These are phyloP conservation scores for Yamadazyma buinensis DNA, from an alignment of 1,139 yeast species.

Conservation along the genomic window DNA sequence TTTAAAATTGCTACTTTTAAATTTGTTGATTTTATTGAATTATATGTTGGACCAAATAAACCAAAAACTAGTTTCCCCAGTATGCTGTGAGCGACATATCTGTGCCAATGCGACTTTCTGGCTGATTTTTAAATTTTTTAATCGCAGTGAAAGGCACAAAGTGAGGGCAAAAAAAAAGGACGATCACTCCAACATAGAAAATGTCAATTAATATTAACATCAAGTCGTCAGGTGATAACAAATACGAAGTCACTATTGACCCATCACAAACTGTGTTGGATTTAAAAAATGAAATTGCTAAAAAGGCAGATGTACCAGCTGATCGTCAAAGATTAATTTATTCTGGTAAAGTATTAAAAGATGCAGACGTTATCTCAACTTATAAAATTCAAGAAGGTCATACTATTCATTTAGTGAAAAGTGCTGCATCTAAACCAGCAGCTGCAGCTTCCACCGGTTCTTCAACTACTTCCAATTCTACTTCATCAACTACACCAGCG, in stretches of 20 bases:
- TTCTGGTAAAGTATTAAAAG: slow-evolving; percentile 91
- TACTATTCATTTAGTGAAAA: slow-evolving; percentile 83
- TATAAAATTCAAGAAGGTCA: slow-evolving; percentile 86
- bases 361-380: slow-evolving; percentile 64
- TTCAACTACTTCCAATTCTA: slow-evolving; percentile 13
- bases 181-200: slow-evolving; percentile 2
- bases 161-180: too few species aligned
- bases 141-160: too few species aligned
- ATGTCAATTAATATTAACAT: slow-evolving; percentile 12
- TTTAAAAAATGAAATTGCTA: slow-evolving; percentile 63
- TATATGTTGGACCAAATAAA: too few species aligned
- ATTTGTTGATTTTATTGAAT: too few species aligned
- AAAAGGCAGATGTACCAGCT: slow-evolving; percentile 60
- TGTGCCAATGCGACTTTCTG: too few species aligned
- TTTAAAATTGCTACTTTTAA: neutral
- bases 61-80: too few species aligned
- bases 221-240: slow-evolving; percentile 73
- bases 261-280: slow-evolving; percentile 57
- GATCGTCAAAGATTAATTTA: slow-evolving; percentile 83
- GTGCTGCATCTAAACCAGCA: slow-evolving; percentile 27
- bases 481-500: slow-evolving; percentile 10
- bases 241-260: slow-evolving; percentile 61
- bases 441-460: slow-evolving; percentile 18
- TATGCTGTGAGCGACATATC: too few species aligned
- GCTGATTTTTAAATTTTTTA: too few species aligned